Base-by-base conservation (phyloP, 164 flowering plant genomes). In the Annona squamosa region DNA sequence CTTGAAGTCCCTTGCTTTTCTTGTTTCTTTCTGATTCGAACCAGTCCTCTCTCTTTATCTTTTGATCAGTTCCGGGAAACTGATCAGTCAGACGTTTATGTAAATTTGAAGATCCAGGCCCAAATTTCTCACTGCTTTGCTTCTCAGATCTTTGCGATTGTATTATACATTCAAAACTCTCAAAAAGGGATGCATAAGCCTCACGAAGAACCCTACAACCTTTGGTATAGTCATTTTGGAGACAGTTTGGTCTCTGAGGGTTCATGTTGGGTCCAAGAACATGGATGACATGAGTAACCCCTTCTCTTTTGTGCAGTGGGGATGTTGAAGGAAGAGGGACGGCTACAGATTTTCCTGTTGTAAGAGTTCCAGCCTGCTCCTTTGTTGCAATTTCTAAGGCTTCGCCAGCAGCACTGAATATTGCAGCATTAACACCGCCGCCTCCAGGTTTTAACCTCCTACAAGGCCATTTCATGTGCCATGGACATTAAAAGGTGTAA, bases 261-360 rank as follows among this genome's bases (percentile, higher is more conserved):
- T 95, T 95, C 99, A 95, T 95, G 75, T 95, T 95, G 61, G 99
- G 99, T 70, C 99, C 99, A 78, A 95, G 90, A 75, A 93, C 96
- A 82, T 95, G 99, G 68, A 95, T 90, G 68, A 95, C 99, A 86
- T 95, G 98, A 37, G 94, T 85, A n/a, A 95, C 87, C 43, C 99
- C 95, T 85, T 94, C 96, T 74, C 82, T 83, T 67, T 48, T 74
- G 76, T 73, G 83, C 73, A 92, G 80, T 59, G 94, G 96, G 77
- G 98, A 92, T 74, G 77, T 70, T 74, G 87, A 75, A 76, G 96
- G 91, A 75, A 95, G 94, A 74, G 97, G 91, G 26, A 93, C 91
- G 67, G 81, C 83, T 44, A 95, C 80, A 73, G 96, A 83, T 44
- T 81, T 82, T 61, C 99, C 99, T 74, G 98, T 92, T 5, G 48